Evolutionary conservation across 805 yeast species (phyloP).

Genomic region (Saccharomycopsis sp.): DNA sequence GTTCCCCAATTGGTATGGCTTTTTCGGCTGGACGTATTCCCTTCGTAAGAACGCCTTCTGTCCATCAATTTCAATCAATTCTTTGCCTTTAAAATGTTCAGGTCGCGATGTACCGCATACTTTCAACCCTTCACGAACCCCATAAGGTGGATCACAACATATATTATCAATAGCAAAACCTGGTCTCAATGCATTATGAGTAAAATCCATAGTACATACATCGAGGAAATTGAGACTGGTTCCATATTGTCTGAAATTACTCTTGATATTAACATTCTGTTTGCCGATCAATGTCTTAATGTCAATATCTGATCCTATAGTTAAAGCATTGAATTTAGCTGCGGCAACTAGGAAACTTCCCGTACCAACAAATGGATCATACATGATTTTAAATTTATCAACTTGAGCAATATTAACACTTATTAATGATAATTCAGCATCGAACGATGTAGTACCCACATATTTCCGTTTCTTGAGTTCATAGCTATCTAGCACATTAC

Average conservation of each 20-base stretch:
- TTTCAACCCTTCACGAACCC: conserved; percentile 91
- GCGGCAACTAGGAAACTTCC: conserved; percentile 91
- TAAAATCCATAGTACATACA: conserved; percentile 87
- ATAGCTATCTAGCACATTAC: conserved; percentile 63
- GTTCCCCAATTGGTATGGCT: conserved; percentile 74
- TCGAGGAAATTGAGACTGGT: conserved; percentile 57
- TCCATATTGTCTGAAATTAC: conserved; percentile 72
- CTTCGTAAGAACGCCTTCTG: conserved; percentile 65
- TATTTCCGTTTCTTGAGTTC: conserved; percentile 78
- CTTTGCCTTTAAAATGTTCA: conserved; percentile 64
- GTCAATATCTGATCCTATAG: conserved; percentile 89
- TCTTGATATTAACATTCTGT: conserved; percentile 39
- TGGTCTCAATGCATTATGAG: conserved; percentile 72
- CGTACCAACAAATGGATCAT: conserved; percentile 96
- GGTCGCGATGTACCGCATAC: conserved; percentile 72
- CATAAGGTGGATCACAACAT: conserved; percentile 96
- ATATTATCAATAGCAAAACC: conserved; percentile 67
- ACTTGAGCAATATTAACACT: conserved; percentile 85
- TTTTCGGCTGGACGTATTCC: conserved; percentile 89
- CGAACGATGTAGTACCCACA: conserved; percentile 95
- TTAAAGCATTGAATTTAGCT: conserved; percentile 71
- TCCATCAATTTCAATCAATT: conserved; percentile 68
- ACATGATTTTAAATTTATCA: conserved; percentile 54
- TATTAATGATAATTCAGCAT: conserved; percentile 83
- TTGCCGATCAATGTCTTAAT: conserved; percentile 61